These are phyloP conservation scores for Exophiala sp. DNA, from an alignment of 2,329 filamentous ascomycete genomes.

Conservation along the genomic window DNA sequence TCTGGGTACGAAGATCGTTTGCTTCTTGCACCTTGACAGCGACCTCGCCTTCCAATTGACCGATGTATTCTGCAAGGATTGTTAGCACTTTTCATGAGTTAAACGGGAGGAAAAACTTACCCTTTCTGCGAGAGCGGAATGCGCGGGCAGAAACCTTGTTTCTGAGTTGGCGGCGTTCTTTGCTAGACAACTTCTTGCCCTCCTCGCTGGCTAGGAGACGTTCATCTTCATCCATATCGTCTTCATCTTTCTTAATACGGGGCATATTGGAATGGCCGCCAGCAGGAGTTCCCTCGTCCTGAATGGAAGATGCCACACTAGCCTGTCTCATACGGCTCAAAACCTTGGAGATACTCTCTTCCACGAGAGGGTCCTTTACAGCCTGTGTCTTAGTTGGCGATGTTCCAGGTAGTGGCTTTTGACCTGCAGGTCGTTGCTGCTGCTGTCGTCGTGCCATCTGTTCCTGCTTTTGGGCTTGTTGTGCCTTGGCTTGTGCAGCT, in stretches of 20 bases:
- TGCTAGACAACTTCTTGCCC: slow-evolving; percentile 98
- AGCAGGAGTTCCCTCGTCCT: slow-evolving; percentile 46
- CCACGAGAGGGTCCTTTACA: slow-evolving; percentile 65
- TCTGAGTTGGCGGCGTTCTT: slow-evolving; percentile 91
- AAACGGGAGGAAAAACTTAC: slow-evolving; percentile 52
- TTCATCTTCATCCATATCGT: slow-evolving; percentile 99
- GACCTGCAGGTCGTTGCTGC: slow-evolving; percentile 31
- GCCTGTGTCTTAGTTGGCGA: slow-evolving; percentile 35
- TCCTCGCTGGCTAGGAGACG: slow-evolving; percentile 90
- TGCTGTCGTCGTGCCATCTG: slow-evolving; percentile 56
- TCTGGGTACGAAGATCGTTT: slow-evolving; percentile 74
- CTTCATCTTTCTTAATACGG: slow-evolving; percentile 84
- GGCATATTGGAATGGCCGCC: slow-evolving; percentile 48
- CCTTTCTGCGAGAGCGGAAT: slow-evolving; percentile 96
- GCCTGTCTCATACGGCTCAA: slow-evolving; percentile 85
- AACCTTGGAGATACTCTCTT: slow-evolving; percentile 91
- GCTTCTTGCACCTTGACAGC: slow-evolving; percentile 79
- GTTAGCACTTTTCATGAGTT: slow-evolving; percentile 46
- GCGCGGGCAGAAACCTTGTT: slow-evolving; percentile 98
- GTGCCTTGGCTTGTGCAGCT: slow-evolving; percentile 71
- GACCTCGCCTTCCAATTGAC: slow-evolving; percentile 87
- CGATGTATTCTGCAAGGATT: slow-evolving; percentile 75
- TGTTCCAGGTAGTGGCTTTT: slow-evolving; percentile 27
- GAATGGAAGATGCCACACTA: slow-evolving; percentile 57
- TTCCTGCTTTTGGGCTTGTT: slow-evolving; percentile 57